These are phyloP conservation scores for Thalia dealbata DNA, from an alignment of 176 grass and related monocot genomes.

Conservation along the genomic window DNA sequence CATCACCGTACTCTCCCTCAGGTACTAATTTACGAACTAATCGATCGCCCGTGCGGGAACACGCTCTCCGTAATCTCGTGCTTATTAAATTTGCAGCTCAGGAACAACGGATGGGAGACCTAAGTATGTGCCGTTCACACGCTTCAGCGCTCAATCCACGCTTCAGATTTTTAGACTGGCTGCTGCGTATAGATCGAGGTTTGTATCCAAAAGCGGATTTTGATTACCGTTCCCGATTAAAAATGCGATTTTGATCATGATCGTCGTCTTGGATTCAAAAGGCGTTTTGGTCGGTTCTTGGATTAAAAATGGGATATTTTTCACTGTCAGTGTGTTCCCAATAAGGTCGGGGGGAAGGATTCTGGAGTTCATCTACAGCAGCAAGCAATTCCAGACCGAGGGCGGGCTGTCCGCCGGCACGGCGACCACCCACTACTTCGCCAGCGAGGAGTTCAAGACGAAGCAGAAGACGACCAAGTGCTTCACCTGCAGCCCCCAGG, in stretches of 20 bases:
- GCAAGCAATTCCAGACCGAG: constrained; percentile 20
- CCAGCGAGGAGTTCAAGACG: constrained; percentile 22
- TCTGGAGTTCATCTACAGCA: constrained; percentile 28
- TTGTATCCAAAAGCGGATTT: neutral
- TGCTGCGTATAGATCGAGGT: constrained; percentile 22
- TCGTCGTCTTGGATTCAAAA: too few species aligned
- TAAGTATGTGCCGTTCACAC: constrained; percentile 21
- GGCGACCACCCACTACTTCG: constrained; percentile 24
- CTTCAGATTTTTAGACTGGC: constrained; percentile 19
- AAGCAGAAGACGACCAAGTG: constrained; percentile 16
- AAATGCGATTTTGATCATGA: too few species aligned
- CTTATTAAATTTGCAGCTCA: constrained; percentile 17
- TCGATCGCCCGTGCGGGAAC: too few species aligned
- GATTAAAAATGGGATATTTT: neutral
- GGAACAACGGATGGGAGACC: constrained; percentile 21
- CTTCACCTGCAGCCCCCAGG: constrained; percentile 22
- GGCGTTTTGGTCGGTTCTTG: too few species aligned
- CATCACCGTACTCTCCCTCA: constrained; percentile 28
- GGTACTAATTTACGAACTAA: neutral
- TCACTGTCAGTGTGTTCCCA: neutral
- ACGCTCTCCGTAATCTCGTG: neutral
- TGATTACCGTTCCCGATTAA: too few species aligned
- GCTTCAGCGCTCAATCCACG: constrained; percentile 8
- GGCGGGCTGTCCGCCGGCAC: constrained; percentile 10
- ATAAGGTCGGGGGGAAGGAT: constrained; percentile 13